These are phyloP conservation scores for Narthecium ossifragum DNA, from an alignment of 106 monocot species.

Conservation along the genomic window DNA sequence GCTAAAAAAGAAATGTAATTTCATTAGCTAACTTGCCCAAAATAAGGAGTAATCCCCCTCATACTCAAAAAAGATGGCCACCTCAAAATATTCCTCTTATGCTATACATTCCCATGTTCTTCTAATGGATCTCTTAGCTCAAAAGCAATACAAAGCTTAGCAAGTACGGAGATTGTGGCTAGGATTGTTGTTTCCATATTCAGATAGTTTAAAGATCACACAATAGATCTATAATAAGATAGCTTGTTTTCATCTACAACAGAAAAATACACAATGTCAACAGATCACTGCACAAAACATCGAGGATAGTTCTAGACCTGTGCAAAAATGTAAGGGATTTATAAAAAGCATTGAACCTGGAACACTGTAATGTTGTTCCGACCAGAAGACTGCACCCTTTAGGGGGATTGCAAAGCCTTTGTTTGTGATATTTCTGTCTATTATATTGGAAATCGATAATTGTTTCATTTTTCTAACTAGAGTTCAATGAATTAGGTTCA, in stretches of 20 bases:
- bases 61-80: no score
- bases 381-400: neutral
- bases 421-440: constrained; percentile 9
- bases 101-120: constrained; percentile 5
- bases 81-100: no score
- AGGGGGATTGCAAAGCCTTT: constrained; percentile 7
- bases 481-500: no score
- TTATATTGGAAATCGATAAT: constrained; percentile 14
- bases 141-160: constrained; percentile 15
- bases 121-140: constrained; percentile 17
- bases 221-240: no score
- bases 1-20: no score
- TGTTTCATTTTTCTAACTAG: constrained; percentile 1
- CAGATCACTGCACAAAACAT: constrained; percentile 21
- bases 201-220: constrained; percentile 15
- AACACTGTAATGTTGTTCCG: constrained; percentile 15
- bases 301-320: constrained; percentile 14
- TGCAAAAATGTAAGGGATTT: constrained; percentile 6
- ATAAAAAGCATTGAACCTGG: constrained; percentile 16
- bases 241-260: constrained; percentile 19
- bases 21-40: no score
- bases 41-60: no score
- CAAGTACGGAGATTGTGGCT: constrained; percentile 10
- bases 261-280: constrained; percentile 14
- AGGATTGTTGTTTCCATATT: constrained; percentile 18